Conservation (phyloP, 441 rosid genomes). For the Syzygium syzygioides region DNA sequence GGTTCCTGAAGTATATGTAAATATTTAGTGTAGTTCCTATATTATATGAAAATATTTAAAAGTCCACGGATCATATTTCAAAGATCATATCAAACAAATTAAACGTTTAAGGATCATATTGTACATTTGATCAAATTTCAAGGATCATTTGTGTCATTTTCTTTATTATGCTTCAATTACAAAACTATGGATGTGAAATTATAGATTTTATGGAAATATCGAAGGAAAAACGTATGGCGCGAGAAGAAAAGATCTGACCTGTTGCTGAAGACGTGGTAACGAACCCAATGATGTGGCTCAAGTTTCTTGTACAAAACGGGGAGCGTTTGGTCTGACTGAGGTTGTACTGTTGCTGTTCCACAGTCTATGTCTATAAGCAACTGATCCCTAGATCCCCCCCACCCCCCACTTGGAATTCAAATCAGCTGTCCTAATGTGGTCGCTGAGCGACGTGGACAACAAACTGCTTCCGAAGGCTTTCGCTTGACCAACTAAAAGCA, state of each 20-base stretch:
- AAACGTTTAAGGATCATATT: fast-evolving
- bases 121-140: fast-evolving
- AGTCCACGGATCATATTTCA: not conserved
- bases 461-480: not conserved
- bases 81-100: fast-evolving
- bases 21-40: not conserved
- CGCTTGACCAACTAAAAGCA: not conserved
- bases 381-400: not conserved
- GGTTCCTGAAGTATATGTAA: fast-evolving
- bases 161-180: not conserved
- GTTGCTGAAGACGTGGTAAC: not conserved
- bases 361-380: not conserved
- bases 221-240: not conserved
- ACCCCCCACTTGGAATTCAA: not conserved
- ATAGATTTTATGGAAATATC: not conserved
- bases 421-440: not conserved
- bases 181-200: not conserved
- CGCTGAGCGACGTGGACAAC: not conserved
- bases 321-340: not conserved
- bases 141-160: not conserved
- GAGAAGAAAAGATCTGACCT: not conserved
- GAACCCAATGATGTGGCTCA: not conserved
- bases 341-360: not conserved
- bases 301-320: not conserved
- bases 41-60: not conserved